Evolutionary conservation across 768 basidiomycete genomes (phyloP).

Genomic region (Boletellus ananiceps): DNA sequence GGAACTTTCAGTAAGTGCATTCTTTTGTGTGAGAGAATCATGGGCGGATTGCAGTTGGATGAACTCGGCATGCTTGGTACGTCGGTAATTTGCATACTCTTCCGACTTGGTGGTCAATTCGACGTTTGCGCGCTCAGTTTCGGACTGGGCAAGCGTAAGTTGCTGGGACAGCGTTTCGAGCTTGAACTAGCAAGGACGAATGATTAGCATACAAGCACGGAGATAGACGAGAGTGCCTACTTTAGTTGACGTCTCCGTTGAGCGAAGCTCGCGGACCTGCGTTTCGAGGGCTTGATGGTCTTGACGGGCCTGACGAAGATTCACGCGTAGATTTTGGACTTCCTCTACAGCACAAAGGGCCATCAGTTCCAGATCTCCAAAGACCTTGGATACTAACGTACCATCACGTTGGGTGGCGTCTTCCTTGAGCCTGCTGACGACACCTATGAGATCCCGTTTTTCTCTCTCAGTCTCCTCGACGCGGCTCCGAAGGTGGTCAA

Average conservation of each 20-base stretch:
- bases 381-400: conserved; percentile 29
- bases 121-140: conserved; percentile 63
- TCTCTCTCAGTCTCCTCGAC: conserved; percentile 80
- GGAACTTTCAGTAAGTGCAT: conserved; percentile 60
- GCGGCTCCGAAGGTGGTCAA: conserved; percentile 53
- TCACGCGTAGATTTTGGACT: conserved; percentile 59
- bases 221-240: conserved; percentile 32
- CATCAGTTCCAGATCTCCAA: background rate
- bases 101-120: conserved; percentile 74
- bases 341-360: conserved; percentile 47
- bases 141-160: conserved; percentile 68
- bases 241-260: conserved; percentile 72
- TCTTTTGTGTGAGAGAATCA: conserved; percentile 66
- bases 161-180: conserved; percentile 81
- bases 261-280: conserved; percentile 67
- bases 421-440: conserved; percentile 78
- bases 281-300: conserved; percentile 66
- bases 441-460: conserved; percentile 82
- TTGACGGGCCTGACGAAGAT: conserved; percentile 70
- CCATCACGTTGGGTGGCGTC: conserved; percentile 73
- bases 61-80: conserved; percentile 75
- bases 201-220: background rate
- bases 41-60: conserved; percentile 70
- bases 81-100: conserved; percentile 79
- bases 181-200: conserved; percentile 59